Evolutionary conservation across 306 rosid species (phyloP).

Genomic region (Prunus dulcis): DNA sequence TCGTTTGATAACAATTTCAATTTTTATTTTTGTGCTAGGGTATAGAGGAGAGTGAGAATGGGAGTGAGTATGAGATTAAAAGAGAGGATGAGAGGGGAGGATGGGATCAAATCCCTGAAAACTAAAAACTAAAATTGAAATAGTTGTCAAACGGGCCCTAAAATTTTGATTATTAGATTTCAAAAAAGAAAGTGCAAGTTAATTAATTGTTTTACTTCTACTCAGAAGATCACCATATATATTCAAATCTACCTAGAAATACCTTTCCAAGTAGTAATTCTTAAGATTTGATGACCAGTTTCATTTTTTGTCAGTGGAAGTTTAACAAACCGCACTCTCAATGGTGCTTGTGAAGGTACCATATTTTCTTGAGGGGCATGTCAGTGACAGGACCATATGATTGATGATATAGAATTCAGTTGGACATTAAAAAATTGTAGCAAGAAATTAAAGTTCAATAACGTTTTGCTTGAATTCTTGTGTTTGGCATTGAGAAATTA

Average conservation of each 20-base stretch:
- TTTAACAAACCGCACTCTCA: conserved; percentile 14
- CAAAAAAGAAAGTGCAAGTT: neutral
- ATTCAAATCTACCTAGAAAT: neutral
- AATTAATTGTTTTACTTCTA: too few species aligned
- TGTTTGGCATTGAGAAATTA: neutral
- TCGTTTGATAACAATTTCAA: too few species aligned
- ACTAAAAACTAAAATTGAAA: too few species aligned
- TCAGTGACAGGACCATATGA: neutral
- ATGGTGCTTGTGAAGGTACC: conserved; percentile 18
- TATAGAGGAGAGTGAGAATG: too few species aligned
- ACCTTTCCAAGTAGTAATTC: neutral
- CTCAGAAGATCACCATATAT: too few species aligned
- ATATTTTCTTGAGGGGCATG: neutral
- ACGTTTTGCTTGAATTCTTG: neutral
- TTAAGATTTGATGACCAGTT: neutral
- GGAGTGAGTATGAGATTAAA: too few species aligned
- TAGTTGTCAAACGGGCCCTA: too few species aligned
- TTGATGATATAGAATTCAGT: neutral
- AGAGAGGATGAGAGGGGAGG: too few species aligned
- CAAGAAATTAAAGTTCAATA: neutral
- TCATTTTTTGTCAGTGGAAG: conserved; percentile 7
- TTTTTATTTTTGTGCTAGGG: too few species aligned
- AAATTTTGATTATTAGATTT: neutral
- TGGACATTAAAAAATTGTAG: neutral
- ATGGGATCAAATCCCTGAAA: too few species aligned